Evolutionary conservation across 371 early-diverging fungal genomes (phyloP), one percentile per base, ranked within the genome.

Genomic region (Mucor sp.): DNA sequence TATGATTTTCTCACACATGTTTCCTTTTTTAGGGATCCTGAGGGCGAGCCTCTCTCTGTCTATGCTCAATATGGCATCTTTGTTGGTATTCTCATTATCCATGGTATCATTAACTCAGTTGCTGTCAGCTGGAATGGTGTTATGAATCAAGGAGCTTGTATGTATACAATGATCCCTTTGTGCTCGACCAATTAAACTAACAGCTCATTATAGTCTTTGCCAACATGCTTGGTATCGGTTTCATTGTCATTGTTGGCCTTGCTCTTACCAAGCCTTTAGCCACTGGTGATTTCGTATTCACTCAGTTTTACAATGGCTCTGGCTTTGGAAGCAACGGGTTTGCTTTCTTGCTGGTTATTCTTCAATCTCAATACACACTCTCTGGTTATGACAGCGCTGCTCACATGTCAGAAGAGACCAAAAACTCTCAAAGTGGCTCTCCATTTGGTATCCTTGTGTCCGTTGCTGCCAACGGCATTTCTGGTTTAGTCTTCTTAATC

Each of bases 341-440:
- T 62, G 85, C 85, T 35, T 87, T 87, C 62, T 62, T 85, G 65
- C 77, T 85, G 21, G 88, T 84, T 39, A 78, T 87, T 27, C 75
- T 87, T 48, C 84, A 84, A 68, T 83, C 84, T 17, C 90, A 89
- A 72, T 90, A 85, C 74, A 87, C 89, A 1, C 74, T 89, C 70
- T 85, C 86, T 19, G 91, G 91, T 6, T 92, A 91, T 68, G 92
- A 92, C 57, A 82, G 83, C 64, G 87, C 90, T 28, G 90, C 90
- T 7, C 92, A 91, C 72, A 89, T 92, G 86, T 77, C 84, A 35
- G 92, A 92, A 81, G 92, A 92, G 68, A 91, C 92, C 7, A 79
- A 88, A 48, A 83, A 87, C 62, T 85, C 90, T 11, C 80, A 80
- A 62, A 74, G 60, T 3, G 80, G 83, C 8, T 80, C 83, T 2